A percentile compares a stretch with the other conserved stretches of the same genome.
These are phyloP conservation scores for Cordyceps javanica DNA, from an alignment of 2,329 filamentous ascomycete genomes.

Conservation along the genomic window DNA sequence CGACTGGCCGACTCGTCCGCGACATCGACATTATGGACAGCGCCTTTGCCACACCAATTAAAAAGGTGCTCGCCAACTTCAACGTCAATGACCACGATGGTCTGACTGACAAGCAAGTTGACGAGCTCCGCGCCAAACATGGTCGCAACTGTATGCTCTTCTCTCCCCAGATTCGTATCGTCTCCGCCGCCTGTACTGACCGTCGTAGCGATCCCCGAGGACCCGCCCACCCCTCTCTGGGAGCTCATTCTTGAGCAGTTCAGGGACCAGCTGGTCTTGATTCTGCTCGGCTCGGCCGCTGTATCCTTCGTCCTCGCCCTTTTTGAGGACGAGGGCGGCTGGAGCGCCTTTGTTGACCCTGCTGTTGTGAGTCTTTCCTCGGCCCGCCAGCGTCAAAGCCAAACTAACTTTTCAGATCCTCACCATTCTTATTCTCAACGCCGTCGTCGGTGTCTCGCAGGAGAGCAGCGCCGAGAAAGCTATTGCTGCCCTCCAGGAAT, in stretches of 20 bases:
- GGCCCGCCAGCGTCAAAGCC: not conserved
- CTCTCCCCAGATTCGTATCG: not conserved
- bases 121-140: constrained; percentile 48
- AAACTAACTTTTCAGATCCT: constrained; percentile 60
- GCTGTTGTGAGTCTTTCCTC: constrained; percentile 63
- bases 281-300: constrained; percentile 84
- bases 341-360: constrained; percentile 96
- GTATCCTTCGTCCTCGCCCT: constrained; percentile 91
- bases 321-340: constrained; percentile 88
- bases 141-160: constrained; percentile 57
- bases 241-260: constrained; percentile 97
- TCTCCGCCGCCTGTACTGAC: constrained; percentile 3
- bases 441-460: constrained; percentile 94
- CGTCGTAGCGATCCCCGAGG: constrained; percentile 60
- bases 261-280: constrained; percentile 96
- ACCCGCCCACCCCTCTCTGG: constrained; percentile 93
- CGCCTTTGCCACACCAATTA: constrained; percentile 53
- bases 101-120: constrained; percentile 54
- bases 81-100: constrained; percentile 49
- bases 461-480: constrained; percentile 98
- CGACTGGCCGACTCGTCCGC: constrained; percentile 15
- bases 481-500: constrained; percentile 96
- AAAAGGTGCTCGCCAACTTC: constrained; percentile 54
- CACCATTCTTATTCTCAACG: constrained; percentile 93
- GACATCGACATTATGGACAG: constrained; percentile 47